Evolutionary conservation across 2,329 filamentous ascomycete species (phyloP).

Genomic region (Ambrosiella xylebori): DNA sequence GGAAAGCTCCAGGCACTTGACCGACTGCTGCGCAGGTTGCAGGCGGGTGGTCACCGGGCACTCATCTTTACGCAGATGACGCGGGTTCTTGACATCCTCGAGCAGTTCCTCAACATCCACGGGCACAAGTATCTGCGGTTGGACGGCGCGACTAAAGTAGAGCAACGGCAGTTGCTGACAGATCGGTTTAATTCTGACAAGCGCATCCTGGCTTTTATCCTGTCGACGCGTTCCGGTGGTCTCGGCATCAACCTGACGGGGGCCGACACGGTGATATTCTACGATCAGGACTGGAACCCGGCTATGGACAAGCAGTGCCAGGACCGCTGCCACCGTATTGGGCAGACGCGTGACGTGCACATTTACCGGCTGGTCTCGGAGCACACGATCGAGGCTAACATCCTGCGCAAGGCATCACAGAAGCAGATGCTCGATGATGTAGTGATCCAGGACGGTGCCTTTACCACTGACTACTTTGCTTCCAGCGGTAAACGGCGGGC

Average conservation of each 20-base stretch:
- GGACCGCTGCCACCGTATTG: conserved; percentile 90
- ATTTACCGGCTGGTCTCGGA: conserved; percentile 91
- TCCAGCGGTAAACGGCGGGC: conserved; percentile 19
- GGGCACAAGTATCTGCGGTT: conserved; percentile 91
- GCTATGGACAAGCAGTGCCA: conserved; percentile 99
- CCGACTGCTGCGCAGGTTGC: conserved; percentile 66
- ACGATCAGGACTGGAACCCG: conserved; percentile 97
- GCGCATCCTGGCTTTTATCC: conserved; percentile 84
- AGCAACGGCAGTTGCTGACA: conserved; percentile 85
- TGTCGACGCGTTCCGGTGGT: conserved; percentile 86
- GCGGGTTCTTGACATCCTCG: conserved; percentile 89
- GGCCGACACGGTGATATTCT: conserved; percentile 95
- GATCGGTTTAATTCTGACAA: conserved; percentile 93
- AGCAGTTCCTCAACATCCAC: conserved; percentile 95
- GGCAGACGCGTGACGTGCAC: conserved; percentile 91
- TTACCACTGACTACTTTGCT: conserved; percentile 92
- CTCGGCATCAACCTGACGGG: conserved; percentile 93
- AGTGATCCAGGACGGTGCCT: conserved; percentile 94
- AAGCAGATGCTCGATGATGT: conserved; percentile 97
- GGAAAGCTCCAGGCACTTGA: conserved; percentile 89
- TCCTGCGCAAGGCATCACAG: conserved; percentile 87
- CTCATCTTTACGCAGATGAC: conserved; percentile 99
- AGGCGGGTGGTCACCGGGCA: conserved; percentile 78
- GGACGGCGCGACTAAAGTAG: conserved; percentile 90
- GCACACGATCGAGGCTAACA: conserved; percentile 95